Percentiles rank a stretch among this genome's conserved stretches.
Conservation (phyloP, 2,329 filamentous ascomycete species). For the Alternaria sp. region DNA sequence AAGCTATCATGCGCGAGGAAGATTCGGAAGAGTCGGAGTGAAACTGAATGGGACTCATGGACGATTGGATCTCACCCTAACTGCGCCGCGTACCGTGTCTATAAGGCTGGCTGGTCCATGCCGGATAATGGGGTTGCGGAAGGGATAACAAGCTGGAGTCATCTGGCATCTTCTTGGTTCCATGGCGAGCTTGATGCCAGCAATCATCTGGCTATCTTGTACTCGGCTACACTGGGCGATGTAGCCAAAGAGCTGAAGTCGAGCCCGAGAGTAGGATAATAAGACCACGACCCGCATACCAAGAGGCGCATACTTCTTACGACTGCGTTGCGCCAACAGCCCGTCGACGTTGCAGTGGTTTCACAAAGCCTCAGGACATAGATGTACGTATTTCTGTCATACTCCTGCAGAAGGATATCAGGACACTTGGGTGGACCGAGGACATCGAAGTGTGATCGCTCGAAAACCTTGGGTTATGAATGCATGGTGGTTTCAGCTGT, state of each 20-base stretch:
- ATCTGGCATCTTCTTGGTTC: no score
- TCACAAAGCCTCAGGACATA: neutral
- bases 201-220: neutral
- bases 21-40: conserved; percentile 35
- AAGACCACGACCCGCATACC: neutral
- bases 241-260: neutral
- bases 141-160: neutral
- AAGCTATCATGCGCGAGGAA: conserved; percentile 39
- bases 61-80: neutral
- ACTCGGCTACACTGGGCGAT: neutral
- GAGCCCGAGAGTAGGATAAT: neutral
- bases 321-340: neutral
- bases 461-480: neutral
- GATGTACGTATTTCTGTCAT: neutral
- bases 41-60: neutral
- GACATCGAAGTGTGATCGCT: neutral
- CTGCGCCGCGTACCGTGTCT: neutral
- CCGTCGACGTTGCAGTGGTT: neutral
- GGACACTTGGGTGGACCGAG: neutral
- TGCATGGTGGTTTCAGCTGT: neutral
- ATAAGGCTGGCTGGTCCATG: neutral
- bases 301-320: neutral
- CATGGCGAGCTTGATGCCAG: neutral
- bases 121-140: neutral
- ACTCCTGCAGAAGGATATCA: neutral